Conservation (phyloP, 208 protist genomes). For the Tritrichomonas musculus region DNA sequence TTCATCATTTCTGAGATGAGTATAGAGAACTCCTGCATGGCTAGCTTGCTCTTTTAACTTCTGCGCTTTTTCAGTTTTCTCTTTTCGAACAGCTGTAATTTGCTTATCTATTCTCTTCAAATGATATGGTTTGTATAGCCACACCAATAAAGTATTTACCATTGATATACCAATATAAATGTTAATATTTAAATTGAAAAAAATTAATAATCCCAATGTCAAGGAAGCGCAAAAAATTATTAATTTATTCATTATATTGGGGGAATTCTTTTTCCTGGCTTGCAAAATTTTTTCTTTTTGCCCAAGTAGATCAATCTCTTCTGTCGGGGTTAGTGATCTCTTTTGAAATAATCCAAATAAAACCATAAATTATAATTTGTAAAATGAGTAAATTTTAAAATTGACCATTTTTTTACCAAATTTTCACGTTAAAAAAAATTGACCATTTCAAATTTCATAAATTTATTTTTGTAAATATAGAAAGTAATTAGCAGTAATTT, state of each 20-base stretch:
- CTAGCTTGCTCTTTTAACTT: neutral
- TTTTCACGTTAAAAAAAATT: no score
- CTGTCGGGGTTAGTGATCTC: neutral
- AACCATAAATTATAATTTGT: no score
- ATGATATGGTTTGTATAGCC: neutral
- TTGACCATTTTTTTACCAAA: no score
- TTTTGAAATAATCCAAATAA: neutral
- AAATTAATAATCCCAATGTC: neutral
- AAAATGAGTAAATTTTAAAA: no score
- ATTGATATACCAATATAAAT: neutral
- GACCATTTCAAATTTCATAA: no score
- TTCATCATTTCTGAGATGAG: neutral
- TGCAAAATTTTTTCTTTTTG: neutral
- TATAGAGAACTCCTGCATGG: neutral
- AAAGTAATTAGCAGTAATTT: no score
- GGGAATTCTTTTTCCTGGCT: neutral
- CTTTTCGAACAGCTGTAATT: neutral
- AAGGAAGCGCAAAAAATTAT: neutral
- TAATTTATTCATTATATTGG: neutral
- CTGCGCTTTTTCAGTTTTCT: neutral
- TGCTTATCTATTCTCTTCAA: neutral
- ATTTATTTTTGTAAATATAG: no score
- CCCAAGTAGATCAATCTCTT: neutral
- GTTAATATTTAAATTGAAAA: neutral
- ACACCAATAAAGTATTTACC: neutral